These are phyloP conservation scores for Penicillium frequentans DNA, from an alignment of 2,329 filamentous ascomycete genomes.

Conservation along the genomic window DNA sequence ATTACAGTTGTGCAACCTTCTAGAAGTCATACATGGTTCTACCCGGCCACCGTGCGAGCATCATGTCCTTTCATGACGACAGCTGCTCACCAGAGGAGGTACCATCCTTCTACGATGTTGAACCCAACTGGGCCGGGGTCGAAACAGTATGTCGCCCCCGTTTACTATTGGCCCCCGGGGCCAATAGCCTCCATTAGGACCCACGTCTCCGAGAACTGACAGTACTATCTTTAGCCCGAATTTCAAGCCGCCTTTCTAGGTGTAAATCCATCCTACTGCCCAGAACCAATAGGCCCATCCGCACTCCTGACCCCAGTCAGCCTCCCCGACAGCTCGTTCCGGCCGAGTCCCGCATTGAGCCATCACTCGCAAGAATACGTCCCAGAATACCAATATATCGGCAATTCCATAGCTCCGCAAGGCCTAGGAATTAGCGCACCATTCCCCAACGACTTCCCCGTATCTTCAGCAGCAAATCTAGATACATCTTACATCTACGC, in stretches of 20 bases:
- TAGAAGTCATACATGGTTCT: conserved; percentile 27
- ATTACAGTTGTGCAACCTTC: conserved; percentile 1
- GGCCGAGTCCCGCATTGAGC: conserved; percentile 37
- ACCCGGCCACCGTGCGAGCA: conserved; percentile 13
- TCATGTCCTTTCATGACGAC: conserved; percentile 30
- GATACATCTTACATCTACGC: conserved; percentile 26
- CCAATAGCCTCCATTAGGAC: neutral
- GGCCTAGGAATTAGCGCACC: conserved; percentile 40
- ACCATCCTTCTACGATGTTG: conserved; percentile 30
- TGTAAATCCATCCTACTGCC: conserved; percentile 33
- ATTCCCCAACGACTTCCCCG: conserved; percentile 33
- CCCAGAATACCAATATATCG: conserved; percentile 36
- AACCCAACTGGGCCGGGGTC: conserved; percentile 28
- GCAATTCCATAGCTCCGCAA: conserved; percentile 30
- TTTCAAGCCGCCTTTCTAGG: conserved; percentile 25
- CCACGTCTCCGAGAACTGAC: neutral
- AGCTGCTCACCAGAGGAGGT: conserved; percentile 28
- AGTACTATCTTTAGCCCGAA: conserved; percentile 9
- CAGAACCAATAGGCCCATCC: conserved; percentile 29
- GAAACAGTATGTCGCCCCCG: conserved; percentile 31
- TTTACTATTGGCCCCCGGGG: neutral
- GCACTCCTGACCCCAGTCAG: conserved; percentile 41
- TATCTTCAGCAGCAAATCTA: conserved; percentile 17
- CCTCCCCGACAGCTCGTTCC: conserved; percentile 37
- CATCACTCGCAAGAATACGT: conserved; percentile 32